Evolutionary conservation across 495 filamentous ascomycete species (phyloP), one percentile per base, ranked within the genome.

Genomic region (Aspergillus taichungensis): DNA sequence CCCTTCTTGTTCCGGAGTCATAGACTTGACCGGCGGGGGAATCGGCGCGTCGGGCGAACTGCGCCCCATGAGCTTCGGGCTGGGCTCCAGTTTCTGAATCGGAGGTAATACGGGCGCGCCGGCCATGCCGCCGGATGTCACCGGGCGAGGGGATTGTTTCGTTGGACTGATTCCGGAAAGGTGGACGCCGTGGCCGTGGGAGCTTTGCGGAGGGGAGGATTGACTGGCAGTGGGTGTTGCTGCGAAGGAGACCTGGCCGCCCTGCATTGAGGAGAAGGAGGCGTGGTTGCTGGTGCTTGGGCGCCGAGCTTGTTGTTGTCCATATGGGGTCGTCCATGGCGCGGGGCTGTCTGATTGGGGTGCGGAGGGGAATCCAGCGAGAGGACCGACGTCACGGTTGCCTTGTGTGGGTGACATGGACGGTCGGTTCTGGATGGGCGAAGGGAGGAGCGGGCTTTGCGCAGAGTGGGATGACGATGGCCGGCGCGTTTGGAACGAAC

Each of bases 101-200:
- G 74, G 75, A 11, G 74, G 75, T 12, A 78, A 47, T 6, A 77
- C 58, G 0, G 68, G 66, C 1, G 69, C 68, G 6, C 69, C 65
- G 6, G 66, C 61, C 28, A 76, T 57, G 36, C 62, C 63, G 13
- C 71, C 67, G 8, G 68, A 68, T 10, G 74, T 73, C 31, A 67
- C 45, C 1, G 73, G 71, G 11, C 75, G 72, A 34, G 74, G 69
- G 5, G 72, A 73, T 33, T 88, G 82, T 57, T 94, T 94, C 34
- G 76, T 83, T 5, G 87, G 87, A 12, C 87, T 90, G 31, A 88
- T 63, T 6, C 85, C 86, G 5, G 78, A 81, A 33, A 70, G 64
- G 14, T 69, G 51, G 34, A 84, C 71, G 42, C 76, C 75, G 72
- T 78, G 57, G 47, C 76, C 75, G 72, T 78, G 57, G 47, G 73